Evolutionary conservation across 345 rosid species (phyloP).

Genomic region (thale cress (Arabidopsis thaliana)): DNA sequence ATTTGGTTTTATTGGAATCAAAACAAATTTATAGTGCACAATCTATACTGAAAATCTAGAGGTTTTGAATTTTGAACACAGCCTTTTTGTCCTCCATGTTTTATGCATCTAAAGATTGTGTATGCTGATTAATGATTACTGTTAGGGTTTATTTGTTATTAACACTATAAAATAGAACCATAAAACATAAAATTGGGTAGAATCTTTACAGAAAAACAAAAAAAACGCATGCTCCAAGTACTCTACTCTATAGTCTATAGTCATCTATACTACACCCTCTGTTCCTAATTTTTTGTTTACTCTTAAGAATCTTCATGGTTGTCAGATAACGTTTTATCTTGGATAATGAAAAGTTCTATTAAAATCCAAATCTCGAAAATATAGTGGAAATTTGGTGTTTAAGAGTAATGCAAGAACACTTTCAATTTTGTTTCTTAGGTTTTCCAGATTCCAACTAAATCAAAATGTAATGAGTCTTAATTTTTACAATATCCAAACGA

Average conservation of each 20-base stretch:
- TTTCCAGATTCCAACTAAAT: too few relatives aligned
- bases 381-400: too few relatives aligned
- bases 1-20: not conserved
- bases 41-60: not conserved
- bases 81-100: not conserved
- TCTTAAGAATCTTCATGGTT: not conserved
- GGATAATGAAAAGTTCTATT: too few relatives aligned
- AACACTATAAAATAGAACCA: not conserved
- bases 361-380: too few relatives aligned
- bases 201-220: not conserved
- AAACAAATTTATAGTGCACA: not conserved
- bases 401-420: too few relatives aligned
- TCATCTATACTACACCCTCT: too few relatives aligned
- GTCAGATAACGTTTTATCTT: too few relatives aligned
- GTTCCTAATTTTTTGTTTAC: too few relatives aligned
- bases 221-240: not conserved
- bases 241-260: too few relatives aligned
- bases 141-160: not conserved
- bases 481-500: too few relatives aligned
- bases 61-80: not conserved
- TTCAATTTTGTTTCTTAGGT: too few relatives aligned
- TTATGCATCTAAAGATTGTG: not conserved
- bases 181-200: not conserved
- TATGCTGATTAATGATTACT: not conserved
- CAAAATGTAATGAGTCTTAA: too few relatives aligned